Evolutionary conservation across 148 eudicot species (phyloP).

Genomic region (Suaeda aralocaspica): DNA sequence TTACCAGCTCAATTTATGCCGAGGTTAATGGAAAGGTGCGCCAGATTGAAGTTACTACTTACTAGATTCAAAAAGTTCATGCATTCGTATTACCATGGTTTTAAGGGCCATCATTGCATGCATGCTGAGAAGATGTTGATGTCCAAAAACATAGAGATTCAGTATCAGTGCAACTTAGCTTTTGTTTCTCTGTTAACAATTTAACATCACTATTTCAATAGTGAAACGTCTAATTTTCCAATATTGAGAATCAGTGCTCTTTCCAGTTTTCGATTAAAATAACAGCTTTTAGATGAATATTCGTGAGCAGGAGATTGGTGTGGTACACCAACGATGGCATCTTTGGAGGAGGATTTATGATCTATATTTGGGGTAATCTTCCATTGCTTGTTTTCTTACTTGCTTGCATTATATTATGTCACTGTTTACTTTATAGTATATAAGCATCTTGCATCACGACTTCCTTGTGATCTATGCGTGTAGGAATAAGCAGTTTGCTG

Average conservation of each 20-base stretch:
- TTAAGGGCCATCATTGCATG: not conserved
- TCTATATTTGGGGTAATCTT: slow-evolving; percentile 79
- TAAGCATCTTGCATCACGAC: not conserved
- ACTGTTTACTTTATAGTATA: slow-evolving; percentile 5
- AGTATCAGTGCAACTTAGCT: too few species aligned
- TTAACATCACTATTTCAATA: too few species aligned
- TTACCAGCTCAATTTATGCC: slow-evolving; percentile 93
- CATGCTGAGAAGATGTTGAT: not conserved
- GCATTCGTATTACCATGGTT: not conserved
- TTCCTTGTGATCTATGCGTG: slow-evolving; percentile 5
- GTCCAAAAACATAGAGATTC: too few species aligned
- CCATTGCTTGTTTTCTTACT: slow-evolving; percentile 3
- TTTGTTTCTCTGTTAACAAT: too few species aligned
- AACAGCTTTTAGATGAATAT: slow-evolving; percentile 11
- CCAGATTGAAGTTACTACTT: not conserved
- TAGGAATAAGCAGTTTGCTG: slow-evolving; percentile 89
- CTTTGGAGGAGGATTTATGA: slow-evolving; percentile 97
- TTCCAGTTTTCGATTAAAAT: not conserved
- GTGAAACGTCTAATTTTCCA: too few species aligned
- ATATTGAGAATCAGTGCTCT: not conserved
- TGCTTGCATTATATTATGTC: slow-evolving; percentile 2
- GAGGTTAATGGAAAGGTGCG: slow-evolving; percentile 94
- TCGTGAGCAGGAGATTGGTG: slow-evolving; percentile 75
- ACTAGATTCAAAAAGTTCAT: not conserved
- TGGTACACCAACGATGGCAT: slow-evolving; percentile 99